Evolutionary conservation across 441 rosid genomes (phyloP).

Genomic region (Syzygium malaccense): DNA sequence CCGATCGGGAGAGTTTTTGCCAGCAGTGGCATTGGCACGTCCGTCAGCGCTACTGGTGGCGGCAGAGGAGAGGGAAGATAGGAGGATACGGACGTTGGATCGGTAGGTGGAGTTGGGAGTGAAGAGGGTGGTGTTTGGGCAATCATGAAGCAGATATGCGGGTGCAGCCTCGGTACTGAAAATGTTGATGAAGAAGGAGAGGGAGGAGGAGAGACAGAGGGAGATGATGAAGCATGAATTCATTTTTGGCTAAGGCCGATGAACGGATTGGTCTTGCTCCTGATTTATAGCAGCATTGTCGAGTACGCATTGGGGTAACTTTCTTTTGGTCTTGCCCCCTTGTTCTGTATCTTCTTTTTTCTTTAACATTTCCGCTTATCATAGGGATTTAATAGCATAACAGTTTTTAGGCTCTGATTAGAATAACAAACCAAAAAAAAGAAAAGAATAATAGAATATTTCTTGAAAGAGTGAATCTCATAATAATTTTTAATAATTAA

Average conservation of each 20-base stretch:
- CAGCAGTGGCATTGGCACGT: rapidly evolving
- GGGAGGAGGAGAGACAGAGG: not conserved
- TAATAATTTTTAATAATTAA: no score
- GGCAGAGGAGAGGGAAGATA: not conserved
- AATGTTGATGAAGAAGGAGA: not conserved
- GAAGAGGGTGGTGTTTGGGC: not conserved
- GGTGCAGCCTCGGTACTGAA: not conserved
- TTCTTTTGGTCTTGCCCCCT: not conserved
- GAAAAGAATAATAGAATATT: no score
- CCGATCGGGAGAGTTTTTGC: not conserved
- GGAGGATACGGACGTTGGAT: not conserved
- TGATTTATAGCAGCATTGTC: not conserved
- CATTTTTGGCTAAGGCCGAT: not conserved
- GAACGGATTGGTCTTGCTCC: not conserved
- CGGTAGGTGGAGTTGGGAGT: not conserved
- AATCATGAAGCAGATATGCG: not conserved
- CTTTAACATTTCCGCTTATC: no score
- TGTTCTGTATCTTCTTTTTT: no score
- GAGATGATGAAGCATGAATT: not conserved
- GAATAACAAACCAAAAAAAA: no score
- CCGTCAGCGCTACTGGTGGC: not conserved
- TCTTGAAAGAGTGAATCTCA: no score
- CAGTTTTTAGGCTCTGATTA: no score
- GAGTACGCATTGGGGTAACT: not conserved
- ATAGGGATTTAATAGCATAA: no score